phyloP scores from a whole-genome alignment of 768 basidiomycete genomes.

The Tricholoma saponaceum region DNA sequence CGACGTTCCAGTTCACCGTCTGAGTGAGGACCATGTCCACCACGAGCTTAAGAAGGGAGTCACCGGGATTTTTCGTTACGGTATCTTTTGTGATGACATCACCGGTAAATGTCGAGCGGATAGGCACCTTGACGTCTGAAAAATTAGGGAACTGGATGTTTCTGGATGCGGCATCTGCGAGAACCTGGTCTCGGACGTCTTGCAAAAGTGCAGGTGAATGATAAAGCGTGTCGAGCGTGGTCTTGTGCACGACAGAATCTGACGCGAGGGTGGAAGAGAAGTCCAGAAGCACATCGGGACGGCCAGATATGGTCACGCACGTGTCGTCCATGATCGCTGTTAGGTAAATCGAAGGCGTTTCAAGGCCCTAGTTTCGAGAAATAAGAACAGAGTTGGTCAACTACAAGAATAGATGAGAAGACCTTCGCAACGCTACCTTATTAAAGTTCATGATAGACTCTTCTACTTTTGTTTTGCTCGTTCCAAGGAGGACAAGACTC shows the following conservation, averaged over 20 bases:
- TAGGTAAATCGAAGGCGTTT: constrained; percentile 32
- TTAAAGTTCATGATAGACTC: constrained; percentile 14
- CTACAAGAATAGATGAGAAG: constrained; percentile 3
- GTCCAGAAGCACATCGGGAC: constrained; percentile 41
- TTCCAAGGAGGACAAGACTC: constrained; percentile 20
- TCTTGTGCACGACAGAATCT: constrained; percentile 34
- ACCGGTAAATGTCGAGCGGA: constrained; percentile 45
- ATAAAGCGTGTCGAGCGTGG: constrained; percentile 48
- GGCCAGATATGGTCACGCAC: constrained; percentile 55
- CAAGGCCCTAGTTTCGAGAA: constrained; percentile 8
- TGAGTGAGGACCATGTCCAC: constrained; percentile 47
- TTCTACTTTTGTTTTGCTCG: constrained; percentile 27
- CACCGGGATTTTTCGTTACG: constrained; percentile 3
- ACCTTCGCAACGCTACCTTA: constrained; percentile 9
- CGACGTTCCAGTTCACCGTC: constrained; percentile 50
- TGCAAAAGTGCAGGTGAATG: constrained; percentile 35
- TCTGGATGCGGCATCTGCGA: constrained; percentile 39
- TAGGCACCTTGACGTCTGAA: constrained; percentile 40
- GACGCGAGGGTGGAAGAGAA: constrained; percentile 38
- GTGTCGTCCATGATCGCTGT: constrained; percentile 47
- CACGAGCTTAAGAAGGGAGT: constrained; percentile 37
- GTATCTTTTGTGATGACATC: constrained; percentile 23
- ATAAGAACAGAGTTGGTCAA: constrained; percentile 5
- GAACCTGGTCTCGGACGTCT: constrained; percentile 33
- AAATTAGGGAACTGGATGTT: constrained; percentile 48